phyloP scores from a whole-genome alignment of 345 rosid species.

The Aquilaria yunnanensis region DNA sequence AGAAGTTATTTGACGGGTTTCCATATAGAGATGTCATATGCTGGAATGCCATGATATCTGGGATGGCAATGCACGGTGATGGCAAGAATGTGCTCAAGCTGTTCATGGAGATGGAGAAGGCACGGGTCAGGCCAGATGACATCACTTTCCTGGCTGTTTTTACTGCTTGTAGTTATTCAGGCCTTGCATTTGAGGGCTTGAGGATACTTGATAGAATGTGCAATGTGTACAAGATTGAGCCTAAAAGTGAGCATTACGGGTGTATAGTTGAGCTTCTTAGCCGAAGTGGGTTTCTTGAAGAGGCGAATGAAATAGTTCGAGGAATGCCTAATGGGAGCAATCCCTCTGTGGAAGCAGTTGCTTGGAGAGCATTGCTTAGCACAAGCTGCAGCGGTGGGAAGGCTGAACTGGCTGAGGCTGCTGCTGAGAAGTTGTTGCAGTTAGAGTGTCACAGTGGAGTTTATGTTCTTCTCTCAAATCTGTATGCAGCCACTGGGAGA shows the following conservation, averaged over 20 bases:
- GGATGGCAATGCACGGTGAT: slow-evolving; percentile 35
- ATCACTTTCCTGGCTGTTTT: slow-evolving; percentile 25
- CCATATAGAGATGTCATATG: slow-evolving; percentile 23
- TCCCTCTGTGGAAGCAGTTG: slow-evolving; percentile 28
- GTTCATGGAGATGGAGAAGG: slow-evolving; percentile 24
- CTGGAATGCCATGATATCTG: slow-evolving; percentile 37
- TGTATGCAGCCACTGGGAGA: slow-evolving; percentile 24
- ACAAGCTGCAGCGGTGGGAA: slow-evolving; percentile 21
- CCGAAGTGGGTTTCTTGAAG: slow-evolving; percentile 25
- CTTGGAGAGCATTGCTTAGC: slow-evolving; percentile 35
- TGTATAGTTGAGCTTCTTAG: slow-evolving; percentile 27
- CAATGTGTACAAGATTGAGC: slow-evolving; percentile 20
- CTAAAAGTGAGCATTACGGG: slow-evolving; percentile 28
- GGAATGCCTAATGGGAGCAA: slow-evolving; percentile 23
- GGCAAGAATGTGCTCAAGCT: slow-evolving; percentile 19
- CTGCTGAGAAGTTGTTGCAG: slow-evolving; percentile 27
- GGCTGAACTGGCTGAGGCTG: slow-evolving; percentile 22
- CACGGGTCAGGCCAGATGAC: slow-evolving; percentile 29
- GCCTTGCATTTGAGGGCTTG: slow-evolving; percentile 27
- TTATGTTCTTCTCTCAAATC: slow-evolving; percentile 25
- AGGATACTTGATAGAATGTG: slow-evolving; percentile 23
- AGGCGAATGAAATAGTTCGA: slow-evolving; percentile 20
- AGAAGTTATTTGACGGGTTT: slow-evolving; percentile 24
- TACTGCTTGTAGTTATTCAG: slow-evolving; percentile 31
- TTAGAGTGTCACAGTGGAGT: slow-evolving; percentile 31